These are phyloP conservation scores for Jacaranda mimosifolia DNA, from an alignment of 257 asterid species.

Conservation along the genomic window DNA sequence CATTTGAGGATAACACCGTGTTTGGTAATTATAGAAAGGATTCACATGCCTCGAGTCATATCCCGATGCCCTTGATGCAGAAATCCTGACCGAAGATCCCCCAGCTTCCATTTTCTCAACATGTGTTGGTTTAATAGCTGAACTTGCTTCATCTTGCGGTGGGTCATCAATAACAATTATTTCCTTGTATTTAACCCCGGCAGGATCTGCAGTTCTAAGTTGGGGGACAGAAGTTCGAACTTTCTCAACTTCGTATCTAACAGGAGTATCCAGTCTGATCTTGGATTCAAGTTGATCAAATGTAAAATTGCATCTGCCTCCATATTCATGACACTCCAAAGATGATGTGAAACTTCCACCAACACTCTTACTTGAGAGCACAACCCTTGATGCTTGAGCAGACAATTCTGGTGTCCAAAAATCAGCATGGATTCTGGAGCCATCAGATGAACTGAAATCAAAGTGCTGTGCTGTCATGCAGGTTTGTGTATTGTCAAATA, in stretches of 20 bases:
- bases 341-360: constrained; percentile 41
- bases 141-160: constrained; percentile 37
- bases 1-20: constrained; percentile 41
- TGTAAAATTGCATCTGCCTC: constrained; percentile 34
- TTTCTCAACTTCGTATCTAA: constrained; percentile 38
- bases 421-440: constrained; percentile 36
- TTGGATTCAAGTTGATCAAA: constrained; percentile 29
- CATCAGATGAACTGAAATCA: constrained; percentile 41
- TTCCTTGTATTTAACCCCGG: constrained; percentile 39
- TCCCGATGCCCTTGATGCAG: constrained; percentile 29
- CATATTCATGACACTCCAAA: constrained; percentile 35
- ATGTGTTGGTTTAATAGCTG: neutral
- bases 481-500: constrained; percentile 25
- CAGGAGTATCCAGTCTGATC: constrained; percentile 28
- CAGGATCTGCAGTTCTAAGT: constrained; percentile 3
- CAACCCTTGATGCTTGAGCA: constrained; percentile 42
- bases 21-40: constrained; percentile 38
- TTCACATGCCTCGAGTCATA: constrained; percentile 37
- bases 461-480: constrained; percentile 33
- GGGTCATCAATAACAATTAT: constrained; percentile 52
- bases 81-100: constrained; percentile 30
- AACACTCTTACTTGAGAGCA: constrained; percentile 38
- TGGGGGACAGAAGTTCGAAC: constrained; percentile 32
- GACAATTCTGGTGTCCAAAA: constrained; percentile 31
- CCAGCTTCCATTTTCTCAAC: neutral